Evolutionary conservation across 2,329 filamentous ascomycete genomes (phyloP), one percentile per base, ranked within the genome.

Genomic region (Westerdykella aurantiaca): DNA sequence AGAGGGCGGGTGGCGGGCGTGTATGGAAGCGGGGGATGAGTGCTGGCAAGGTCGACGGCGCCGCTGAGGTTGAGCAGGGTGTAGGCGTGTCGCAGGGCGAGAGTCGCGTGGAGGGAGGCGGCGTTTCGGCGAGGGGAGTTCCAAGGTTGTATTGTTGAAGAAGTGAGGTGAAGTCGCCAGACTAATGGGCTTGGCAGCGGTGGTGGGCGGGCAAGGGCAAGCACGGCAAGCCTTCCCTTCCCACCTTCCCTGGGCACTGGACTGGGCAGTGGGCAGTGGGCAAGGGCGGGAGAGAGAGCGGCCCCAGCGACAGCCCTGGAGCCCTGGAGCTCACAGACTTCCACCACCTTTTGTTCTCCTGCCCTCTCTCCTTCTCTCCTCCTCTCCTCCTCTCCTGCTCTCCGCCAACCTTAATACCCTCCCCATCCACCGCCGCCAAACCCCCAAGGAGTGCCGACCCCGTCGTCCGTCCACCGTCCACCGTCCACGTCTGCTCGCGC

Each of bases 381-480:
- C 39, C 40, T 45, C 50, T 43, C 42, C 52, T 48, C 51, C 49
- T 52, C 34, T 22, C 21, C 39, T 29, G 13, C 34, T 34, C 12
- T 9, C 16, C 38, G 14, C 22, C 38, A 39, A 5, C 23, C 13
- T 29, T 14, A n/a, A 18, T 38, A 4, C n/a, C 21, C 21, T 38
- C 37, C 13, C 37, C 37, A 3, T 25, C 22, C 22, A 10, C 37
- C 37, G 17, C 22, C 37, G 17, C 16, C 14, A 25, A 9, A 16
- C 33, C n/a, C n/a, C 3, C 33, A 7, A 14, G 33, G n/a, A 35
- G 33, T 14, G 33, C 33, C 33, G n/a, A 33, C 31, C 6, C n/a
- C 40, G 29, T 35, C 39, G 45, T 46, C 37, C 44, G 45, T 43
- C 45, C 18, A 34, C 42, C 23, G 39, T 31, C 12, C 16, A 31